Evolutionary conservation across 257 asterid species (phyloP).

Genomic region (Vinca minor): DNA sequence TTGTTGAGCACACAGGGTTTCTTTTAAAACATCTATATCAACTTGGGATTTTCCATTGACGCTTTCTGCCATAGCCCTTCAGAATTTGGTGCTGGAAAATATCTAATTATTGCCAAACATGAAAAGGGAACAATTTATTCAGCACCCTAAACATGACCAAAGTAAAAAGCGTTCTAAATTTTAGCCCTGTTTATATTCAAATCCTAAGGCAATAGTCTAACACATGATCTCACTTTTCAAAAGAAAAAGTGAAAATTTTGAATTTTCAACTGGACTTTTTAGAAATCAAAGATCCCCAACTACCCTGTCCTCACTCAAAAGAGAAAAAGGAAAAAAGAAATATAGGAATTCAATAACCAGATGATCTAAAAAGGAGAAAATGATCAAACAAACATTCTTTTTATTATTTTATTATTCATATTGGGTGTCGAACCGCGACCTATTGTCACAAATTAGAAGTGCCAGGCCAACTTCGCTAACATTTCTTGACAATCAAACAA

Average conservation of each 20-base stretch:
- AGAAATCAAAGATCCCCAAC: background rate
- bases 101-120: background rate
- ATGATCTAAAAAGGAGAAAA: background rate
- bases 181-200: background rate
- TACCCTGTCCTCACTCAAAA: no score
- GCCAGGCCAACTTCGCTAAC: no score
- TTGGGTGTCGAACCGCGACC: no score
- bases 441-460: no score
- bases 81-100: background rate
- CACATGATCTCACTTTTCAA: background rate
- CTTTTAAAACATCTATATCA: constrained; percentile 47
- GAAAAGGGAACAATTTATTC: background rate
- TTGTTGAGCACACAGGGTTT: constrained; percentile 68
- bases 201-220: background rate
- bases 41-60: constrained; percentile 25
- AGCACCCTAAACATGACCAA: background rate
- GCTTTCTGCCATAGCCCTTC: constrained; percentile 38
- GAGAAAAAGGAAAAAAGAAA: background rate
- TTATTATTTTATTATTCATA: no score
- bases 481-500: no score
- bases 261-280: background rate
- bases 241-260: background rate
- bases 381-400: no score
- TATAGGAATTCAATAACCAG: background rate
- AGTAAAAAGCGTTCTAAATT: background rate